A percentile compares a stretch with the other conserved stretches of the same genome.
Conservation (phyloP, 176 grass and related monocot genomes). For the Bolboschoenus planiculmis region DNA sequence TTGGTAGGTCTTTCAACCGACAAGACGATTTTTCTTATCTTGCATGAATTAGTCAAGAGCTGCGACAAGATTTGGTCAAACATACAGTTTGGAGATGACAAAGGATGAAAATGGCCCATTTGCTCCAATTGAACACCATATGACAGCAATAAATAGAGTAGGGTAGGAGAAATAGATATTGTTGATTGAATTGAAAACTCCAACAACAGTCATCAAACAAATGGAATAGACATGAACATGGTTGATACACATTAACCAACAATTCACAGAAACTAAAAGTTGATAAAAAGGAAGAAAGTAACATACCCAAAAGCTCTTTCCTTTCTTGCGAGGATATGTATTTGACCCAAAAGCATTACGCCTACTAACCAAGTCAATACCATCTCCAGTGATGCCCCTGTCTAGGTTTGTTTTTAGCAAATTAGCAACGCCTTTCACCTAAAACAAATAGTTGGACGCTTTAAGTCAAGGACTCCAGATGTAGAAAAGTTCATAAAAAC, state of each 20-base stretch:
- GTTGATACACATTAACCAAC: constrained; percentile 1
- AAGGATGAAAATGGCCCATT: not conserved
- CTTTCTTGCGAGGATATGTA: constrained; percentile 90
- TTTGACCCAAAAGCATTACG: constrained; percentile 69
- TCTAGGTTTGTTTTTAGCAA: constrained; percentile 71
- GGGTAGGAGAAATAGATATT: not conserved
- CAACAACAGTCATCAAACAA: not conserved
- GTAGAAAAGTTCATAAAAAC: not conserved
- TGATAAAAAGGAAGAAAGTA: constrained; percentile 9
- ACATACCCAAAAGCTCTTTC: constrained; percentile 75
- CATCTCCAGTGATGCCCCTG: constrained; percentile 62
- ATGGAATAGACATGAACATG: constrained; percentile 7
- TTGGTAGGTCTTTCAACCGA: too few relatives aligned
- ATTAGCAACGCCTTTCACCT: constrained; percentile 69
- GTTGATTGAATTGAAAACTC: constrained; percentile 6
- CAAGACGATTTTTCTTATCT: too few relatives aligned
- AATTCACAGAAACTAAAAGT: constrained; percentile 13
- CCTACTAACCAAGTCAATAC: constrained; percentile 62
- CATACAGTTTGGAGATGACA: not conserved
- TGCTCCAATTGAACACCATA: not conserved
- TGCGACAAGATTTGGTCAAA: not conserved
- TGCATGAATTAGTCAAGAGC: not conserved
- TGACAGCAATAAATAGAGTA: not conserved
- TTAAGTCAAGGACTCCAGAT: constrained; percentile 28
- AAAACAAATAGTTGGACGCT: constrained; percentile 25